These are phyloP conservation scores for Zygosaccharomyces pseudorouxii DNA, from an alignment of 805 yeast genomes.

Conservation along the genomic window DNA sequence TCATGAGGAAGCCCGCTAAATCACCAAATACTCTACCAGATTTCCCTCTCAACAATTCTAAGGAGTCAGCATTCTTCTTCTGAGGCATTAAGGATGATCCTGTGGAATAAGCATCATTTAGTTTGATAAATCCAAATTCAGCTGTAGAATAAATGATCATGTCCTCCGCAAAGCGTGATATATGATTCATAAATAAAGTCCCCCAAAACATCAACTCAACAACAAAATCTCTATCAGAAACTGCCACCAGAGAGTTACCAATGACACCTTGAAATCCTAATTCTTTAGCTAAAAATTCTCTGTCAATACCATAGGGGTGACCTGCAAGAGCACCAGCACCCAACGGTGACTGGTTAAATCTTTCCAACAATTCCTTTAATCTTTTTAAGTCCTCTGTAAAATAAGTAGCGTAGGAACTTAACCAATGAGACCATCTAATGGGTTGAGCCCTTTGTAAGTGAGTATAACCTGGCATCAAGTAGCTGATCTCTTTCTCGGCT, in stretches of 20 bases:
- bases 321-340: slow-evolving; percentile 99
- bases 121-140: slow-evolving; percentile 89
- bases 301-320: slow-evolving; percentile 97
- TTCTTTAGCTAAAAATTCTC: slow-evolving; percentile 78
- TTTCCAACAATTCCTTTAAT: slow-evolving; percentile 68
- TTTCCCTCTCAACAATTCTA: slow-evolving; percentile 93
- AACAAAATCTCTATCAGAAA: slow-evolving; percentile 95
- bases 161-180: slow-evolving; percentile 92
- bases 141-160: slow-evolving; percentile 94
- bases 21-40: slow-evolving; percentile 97
- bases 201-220: slow-evolving; percentile 96
- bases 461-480: slow-evolving; percentile 98
- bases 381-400: slow-evolving; percentile 87
- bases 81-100: slow-evolving; percentile 99
- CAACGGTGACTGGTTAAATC: slow-evolving; percentile 85
- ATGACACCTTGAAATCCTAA: slow-evolving; percentile 81
- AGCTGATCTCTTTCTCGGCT: slow-evolving; percentile 81
- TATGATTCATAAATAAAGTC: slow-evolving; percentile 89
- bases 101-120: slow-evolving; percentile 97
- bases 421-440: slow-evolving; percentile 99
- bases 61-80: slow-evolving; percentile 95
- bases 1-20: slow-evolving; percentile 92
- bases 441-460: slow-evolving; percentile 99
- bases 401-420: slow-evolving; percentile 90
- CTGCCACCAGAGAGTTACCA: slow-evolving; percentile 96